phyloP scores from a whole-genome alignment of 257 asterid genomes.

The Nicotiana tomentosiformis region DNA sequence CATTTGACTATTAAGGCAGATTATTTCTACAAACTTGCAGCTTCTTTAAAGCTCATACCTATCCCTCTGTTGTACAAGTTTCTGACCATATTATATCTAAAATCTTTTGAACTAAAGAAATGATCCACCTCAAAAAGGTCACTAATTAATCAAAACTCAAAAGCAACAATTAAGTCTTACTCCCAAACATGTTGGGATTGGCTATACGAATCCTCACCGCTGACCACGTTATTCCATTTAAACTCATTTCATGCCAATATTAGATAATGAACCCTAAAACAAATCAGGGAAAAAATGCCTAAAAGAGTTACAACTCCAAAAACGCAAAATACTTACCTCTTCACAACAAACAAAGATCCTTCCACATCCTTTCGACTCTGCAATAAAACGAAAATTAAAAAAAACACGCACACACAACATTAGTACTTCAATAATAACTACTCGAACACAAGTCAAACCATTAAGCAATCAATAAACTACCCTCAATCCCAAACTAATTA shows the following conservation, averaged over 20 bases:
- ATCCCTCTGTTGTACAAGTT: neutral
- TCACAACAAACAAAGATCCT: slow-evolving; percentile 88
- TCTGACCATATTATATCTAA: neutral
- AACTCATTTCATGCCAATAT: no score
- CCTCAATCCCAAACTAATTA: neutral
- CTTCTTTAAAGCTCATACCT: neutral
- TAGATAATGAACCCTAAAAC: neutral
- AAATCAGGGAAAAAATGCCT: neutral
- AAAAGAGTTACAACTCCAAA: neutral
- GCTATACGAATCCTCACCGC: no score
- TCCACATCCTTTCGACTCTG: slow-evolving; percentile 94
- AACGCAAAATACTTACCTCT: slow-evolving; percentile 42
- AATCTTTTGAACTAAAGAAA: neutral
- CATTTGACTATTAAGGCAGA: neutral
- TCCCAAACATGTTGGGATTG: no score
- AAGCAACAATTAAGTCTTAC: no score
- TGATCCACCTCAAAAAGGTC: neutral
- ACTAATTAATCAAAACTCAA: neutral
- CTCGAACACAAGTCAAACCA: neutral
- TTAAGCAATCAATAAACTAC: no score
- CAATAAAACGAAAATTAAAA: neutral
- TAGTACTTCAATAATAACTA: neutral
- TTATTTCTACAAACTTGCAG: neutral
- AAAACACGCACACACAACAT: neutral
- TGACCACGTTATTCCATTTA: no score